Base-by-base conservation (phyloP, 2,329 filamentous ascomycete genomes). In the Epicoccum nigrum region DNA sequence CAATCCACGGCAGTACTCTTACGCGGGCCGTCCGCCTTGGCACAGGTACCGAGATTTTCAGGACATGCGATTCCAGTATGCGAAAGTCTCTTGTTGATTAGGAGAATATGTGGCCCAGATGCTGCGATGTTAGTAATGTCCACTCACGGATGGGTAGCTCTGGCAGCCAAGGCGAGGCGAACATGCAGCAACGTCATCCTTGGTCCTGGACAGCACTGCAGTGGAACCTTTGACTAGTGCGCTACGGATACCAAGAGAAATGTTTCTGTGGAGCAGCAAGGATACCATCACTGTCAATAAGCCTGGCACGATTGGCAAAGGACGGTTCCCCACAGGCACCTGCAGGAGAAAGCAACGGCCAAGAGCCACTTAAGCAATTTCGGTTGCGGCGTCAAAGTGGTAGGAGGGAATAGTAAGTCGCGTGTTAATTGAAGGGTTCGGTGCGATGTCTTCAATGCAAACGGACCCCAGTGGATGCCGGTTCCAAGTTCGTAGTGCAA, bases 121-220 rank as follows among this genome's bases (percentile, higher is more conserved):
- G 50, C 51, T 47, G 19, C 44, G 33, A 50, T 34, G 58, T 67
- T 67, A 62, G 59, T 68, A 67, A 69, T 63, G 47, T 20, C 32
- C 44, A 25, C 15, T 38, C 25, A 28, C 19, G 15, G 20, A 32
- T n/a, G n/a, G 37, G 41, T 40, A n/a, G 12, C 27, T 13, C 32
- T 38, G 20, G 37, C 21, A 8, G 49, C 49, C 43, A 52, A 52
- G 60, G 58, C 58, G 55, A 63, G 54, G 41, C 42, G 39, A 45
- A 39, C 45, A 45, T 51, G 23, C 25, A n/a, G 35, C 35, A 45
- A 43, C 44, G 51, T 48, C 48, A 50, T 51, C 12, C 15, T 45
- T 11, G 31, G 21, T 30, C 49, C 45, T 45, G 34, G 42, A 16
- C 48, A 54, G 42, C 50, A 43, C 41, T 56, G 54, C 30, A 49